phyloP scores from a whole-genome alignment of 257 asterid genomes.

The Plectranthus barbatus region DNA sequence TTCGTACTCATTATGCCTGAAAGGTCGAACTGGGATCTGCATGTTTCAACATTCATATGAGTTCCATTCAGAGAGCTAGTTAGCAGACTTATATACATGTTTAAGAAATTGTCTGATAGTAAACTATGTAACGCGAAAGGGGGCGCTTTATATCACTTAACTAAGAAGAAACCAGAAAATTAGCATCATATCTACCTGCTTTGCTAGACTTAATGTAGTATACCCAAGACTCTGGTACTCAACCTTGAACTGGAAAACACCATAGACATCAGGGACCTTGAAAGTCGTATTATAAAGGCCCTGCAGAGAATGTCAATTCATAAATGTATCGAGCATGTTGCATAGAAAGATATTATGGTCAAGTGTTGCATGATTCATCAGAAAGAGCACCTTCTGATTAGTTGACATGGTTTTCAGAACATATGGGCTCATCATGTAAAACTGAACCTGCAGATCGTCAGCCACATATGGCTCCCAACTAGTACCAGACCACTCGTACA shows the following conservation, averaged over 20 bases:
- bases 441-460: slow-evolving; percentile 86
- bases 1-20: slow-evolving; percentile 82
- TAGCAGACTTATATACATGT: neutral
- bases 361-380: neutral
- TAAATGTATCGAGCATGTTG: neutral
- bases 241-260: slow-evolving; percentile 91
- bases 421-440: slow-evolving; percentile 97
- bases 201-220: slow-evolving; percentile 70
- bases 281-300: slow-evolving; percentile 65
- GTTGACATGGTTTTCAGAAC: slow-evolving; percentile 76
- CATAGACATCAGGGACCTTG: slow-evolving; percentile 95
- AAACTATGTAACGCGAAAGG: neutral
- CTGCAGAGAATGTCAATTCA: slow-evolving; percentile 30
- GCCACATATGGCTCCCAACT: slow-evolving; percentile 88
- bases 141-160: neutral
- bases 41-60: slow-evolving; percentile 8
- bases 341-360: neutral
- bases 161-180: neutral
- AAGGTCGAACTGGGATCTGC: slow-evolving; percentile 99
- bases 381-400: slow-evolving; percentile 52
- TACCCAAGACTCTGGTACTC: slow-evolving; percentile 86
- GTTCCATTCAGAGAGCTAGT: slow-evolving; percentile 1
- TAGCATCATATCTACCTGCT: slow-evolving; percentile 47
- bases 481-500: slow-evolving; percentile 81
- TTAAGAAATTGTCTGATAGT: neutral